These are phyloP conservation scores for Heterococcus sp. DNA, from an alignment of 108 stramenopile genomes.

Conservation along the genomic window DNA sequence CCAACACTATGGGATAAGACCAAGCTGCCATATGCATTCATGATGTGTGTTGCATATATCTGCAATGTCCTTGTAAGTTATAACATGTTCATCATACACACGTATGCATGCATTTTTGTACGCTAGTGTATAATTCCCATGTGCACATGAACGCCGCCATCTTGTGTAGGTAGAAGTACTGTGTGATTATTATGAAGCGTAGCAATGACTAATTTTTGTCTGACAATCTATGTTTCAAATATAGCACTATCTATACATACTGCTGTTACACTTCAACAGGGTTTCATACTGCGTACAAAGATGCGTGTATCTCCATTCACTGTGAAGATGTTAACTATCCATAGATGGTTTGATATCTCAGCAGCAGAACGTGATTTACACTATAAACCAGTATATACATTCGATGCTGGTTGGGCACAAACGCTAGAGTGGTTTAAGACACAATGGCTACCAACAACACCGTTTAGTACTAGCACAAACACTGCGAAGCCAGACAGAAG, in stretches of 20 bases:
- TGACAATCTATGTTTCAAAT: too few relatives aligned
- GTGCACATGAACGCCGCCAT: too few relatives aligned
- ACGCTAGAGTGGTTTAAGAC: slow-evolving; percentile 87
- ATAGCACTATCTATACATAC: too few relatives aligned
- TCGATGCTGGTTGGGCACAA: slow-evolving; percentile 81
- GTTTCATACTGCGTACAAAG: not conserved
- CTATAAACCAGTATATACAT: slow-evolving; percentile 79
- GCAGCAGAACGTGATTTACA: slow-evolving; percentile 78
- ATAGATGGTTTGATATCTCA: slow-evolving; percentile 85
- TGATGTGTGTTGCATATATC: slow-evolving; percentile 75
- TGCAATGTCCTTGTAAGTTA: slow-evolving; percentile 52
- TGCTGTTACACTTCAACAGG: too few relatives aligned
- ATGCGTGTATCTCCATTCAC: not conserved
- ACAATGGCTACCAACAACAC: slow-evolving; percentile 75
- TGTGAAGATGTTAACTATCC: slow-evolving; percentile 79
- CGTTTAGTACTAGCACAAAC: too few relatives aligned
- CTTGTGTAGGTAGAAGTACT: too few relatives aligned
- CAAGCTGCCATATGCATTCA: slow-evolving; percentile 72
- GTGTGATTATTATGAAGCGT: too few relatives aligned
- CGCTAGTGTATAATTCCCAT: too few relatives aligned
- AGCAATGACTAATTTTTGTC: too few relatives aligned
- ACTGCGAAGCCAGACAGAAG: too few relatives aligned
- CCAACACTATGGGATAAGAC: slow-evolving; percentile 68
- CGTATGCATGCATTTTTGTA: too few relatives aligned
- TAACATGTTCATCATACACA: too few relatives aligned